Conservation (phyloP, 2,329 filamentous ascomycete species). For the Xylaria arbuscula region DNA sequence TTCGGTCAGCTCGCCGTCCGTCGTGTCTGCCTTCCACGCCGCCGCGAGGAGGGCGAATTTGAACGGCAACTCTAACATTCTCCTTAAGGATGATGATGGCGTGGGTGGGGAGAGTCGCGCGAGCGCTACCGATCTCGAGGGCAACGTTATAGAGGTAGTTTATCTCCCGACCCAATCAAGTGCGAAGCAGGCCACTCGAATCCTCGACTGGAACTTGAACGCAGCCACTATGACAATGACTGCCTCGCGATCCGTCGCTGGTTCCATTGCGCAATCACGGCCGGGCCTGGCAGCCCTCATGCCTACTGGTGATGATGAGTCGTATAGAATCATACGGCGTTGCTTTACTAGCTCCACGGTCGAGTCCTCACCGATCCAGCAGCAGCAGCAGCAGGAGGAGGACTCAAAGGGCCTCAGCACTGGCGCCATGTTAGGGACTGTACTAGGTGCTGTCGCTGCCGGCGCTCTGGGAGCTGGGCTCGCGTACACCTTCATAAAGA, state of each 20-base stretch:
- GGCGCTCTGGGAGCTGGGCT: slow-evolving; percentile 72
- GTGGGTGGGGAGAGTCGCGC: slow-evolving; percentile 54
- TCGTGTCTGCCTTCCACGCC: slow-evolving; percentile 78
- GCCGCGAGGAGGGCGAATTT: slow-evolving; percentile 72
- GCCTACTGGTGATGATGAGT: slow-evolving; percentile 37
- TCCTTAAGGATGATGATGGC: slow-evolving; percentile 42
- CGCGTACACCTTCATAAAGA: slow-evolving; percentile 77
- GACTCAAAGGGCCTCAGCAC: slow-evolving; percentile 46
- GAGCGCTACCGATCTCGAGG: slow-evolving; percentile 81
- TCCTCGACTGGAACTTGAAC: slow-evolving; percentile 63
- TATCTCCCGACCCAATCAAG: slow-evolving; percentile 57
- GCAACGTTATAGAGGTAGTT: slow-evolving; percentile 84
- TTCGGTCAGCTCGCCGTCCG: slow-evolving; percentile 71
- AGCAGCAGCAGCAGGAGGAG: background rate
- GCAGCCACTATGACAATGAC: slow-evolving; percentile 50
- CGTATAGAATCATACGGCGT: slow-evolving; percentile 48
- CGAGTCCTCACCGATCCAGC: slow-evolving; percentile 45
- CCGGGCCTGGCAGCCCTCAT: slow-evolving; percentile 40
- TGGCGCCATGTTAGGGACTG: slow-evolving; percentile 76
- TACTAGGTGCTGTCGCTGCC: slow-evolving; percentile 79
- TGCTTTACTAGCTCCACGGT: slow-evolving; percentile 53
- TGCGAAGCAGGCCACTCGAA: slow-evolving; percentile 55
- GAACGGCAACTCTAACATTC: slow-evolving; percentile 44
- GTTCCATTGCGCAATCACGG: slow-evolving; percentile 39
- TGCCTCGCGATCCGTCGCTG: slow-evolving; percentile 40